These are phyloP conservation scores for Achlya hypogyna DNA, from an alignment of 352 stramenopile species.

Conservation along the genomic window DNA sequence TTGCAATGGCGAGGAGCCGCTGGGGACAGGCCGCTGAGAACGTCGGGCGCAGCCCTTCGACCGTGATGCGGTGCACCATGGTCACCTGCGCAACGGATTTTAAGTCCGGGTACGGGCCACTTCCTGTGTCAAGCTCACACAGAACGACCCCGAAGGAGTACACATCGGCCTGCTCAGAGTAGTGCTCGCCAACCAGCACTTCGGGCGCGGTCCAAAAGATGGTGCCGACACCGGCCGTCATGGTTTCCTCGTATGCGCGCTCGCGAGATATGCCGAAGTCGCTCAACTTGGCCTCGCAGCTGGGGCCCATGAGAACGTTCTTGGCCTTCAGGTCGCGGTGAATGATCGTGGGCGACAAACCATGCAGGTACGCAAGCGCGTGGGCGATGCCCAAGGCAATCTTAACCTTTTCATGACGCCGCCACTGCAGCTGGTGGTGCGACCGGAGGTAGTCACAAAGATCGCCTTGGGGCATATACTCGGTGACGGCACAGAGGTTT, in stretches of 20 bases:
- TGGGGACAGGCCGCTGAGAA: constrained; percentile 42
- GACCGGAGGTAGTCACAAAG: constrained; percentile 47
- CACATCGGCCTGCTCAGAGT: constrained; percentile 80
- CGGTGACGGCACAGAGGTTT: constrained; percentile 56
- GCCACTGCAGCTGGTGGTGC: constrained; percentile 1
- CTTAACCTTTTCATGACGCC: constrained; percentile 59
- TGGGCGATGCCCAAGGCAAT: constrained; percentile 68
- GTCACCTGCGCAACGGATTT: constrained; percentile 51
- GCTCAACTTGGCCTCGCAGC: constrained; percentile 56
- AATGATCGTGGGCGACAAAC: constrained; percentile 46
- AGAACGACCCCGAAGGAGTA: constrained; percentile 80
- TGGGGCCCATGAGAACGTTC: constrained; percentile 62
- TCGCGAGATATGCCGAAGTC: constrained; percentile 78
- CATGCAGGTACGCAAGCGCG: constrained; percentile 69
- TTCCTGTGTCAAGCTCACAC: constrained; percentile 66
- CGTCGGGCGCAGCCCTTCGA: constrained; percentile 49
- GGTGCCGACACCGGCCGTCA: constrained; percentile 76
- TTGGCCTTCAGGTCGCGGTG: constrained; percentile 75
- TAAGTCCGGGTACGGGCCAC: constrained; percentile 70
- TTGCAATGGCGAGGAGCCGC: constrained; percentile 49
- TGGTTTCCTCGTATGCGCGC: constrained; percentile 64
- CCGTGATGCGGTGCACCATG: constrained; percentile 74
- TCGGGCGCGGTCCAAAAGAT: constrained; percentile 82
- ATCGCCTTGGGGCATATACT: constrained; percentile 76
- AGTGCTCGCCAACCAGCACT: constrained; percentile 78